Evolutionary conservation across 148 eudicot genomes (phyloP).

Genomic region (Drosera capensis): DNA sequence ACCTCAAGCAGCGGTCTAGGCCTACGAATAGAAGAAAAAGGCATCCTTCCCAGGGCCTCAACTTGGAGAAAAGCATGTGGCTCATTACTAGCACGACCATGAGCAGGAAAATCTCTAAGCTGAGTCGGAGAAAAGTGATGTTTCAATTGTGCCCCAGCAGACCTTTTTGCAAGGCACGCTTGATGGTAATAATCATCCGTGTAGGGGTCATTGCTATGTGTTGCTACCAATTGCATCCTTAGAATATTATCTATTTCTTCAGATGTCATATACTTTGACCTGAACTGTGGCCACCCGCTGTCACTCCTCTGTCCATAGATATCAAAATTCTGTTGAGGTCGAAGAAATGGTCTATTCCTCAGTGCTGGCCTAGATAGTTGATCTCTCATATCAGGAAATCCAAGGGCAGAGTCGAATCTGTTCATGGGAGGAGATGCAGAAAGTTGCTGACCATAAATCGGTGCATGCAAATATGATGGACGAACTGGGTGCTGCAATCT

Average conservation of each 20-base stretch:
- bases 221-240: conserved; percentile 72
- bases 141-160: conserved; percentile 47
- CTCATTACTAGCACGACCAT: conserved; percentile 45
- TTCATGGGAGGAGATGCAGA: conserved; percentile 51
- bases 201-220: conserved; percentile 90
- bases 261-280: conserved; percentile 68
- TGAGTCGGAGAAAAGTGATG: conserved; percentile 72
- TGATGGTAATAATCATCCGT: conserved; percentile 93
- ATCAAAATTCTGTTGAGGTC: conserved; percentile 47
- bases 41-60: conserved; percentile 69
- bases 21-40: conserved; percentile 79
- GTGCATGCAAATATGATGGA: conserved; percentile 40
- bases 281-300: conserved; percentile 62
- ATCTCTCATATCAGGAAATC: conserved; percentile 57
- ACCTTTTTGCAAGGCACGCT: conserved; percentile 64
- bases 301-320: conserved; percentile 28
- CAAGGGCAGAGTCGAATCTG: conserved; percentile 48
- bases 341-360: conserved; percentile 35
- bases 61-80: conserved; percentile 77
- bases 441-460: conserved; percentile 31
- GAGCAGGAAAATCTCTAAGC: conserved; percentile 51
- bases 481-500: conserved; percentile 28
- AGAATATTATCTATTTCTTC: conserved; percentile 78
- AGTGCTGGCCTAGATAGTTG: conserved; percentile 44
- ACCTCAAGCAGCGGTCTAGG: conserved; percentile 90